Evolutionary conservation across 129 eudicot species (phyloP), one percentile per base, ranked within the genome.

Genomic region (Flaveria linearis): DNA sequence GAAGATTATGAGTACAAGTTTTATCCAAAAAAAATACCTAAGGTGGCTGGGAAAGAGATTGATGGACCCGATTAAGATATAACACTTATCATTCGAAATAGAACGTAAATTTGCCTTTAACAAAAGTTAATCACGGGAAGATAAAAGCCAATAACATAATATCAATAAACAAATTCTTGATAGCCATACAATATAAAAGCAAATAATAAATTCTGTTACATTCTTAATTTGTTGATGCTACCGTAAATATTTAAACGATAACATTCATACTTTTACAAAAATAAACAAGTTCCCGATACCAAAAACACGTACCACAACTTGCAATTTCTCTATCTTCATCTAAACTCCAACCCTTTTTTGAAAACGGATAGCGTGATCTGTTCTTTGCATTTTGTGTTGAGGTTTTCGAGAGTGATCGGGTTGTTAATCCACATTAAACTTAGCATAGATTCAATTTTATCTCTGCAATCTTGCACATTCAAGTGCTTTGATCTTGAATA

Each of bases 221-320:
- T 55, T 55, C 61, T 17, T 55, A 14, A 7, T 55, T 1, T 18
- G 5, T 18, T 17, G 6, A 58, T 2, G 36, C 14, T 22, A 25
- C 0, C 65, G 1, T 0, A 23, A 2, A 30, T 2, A 0, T 5
- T 14, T 62, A 62, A 30, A 62, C 45, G 7, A 14, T 62, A 62
- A 62, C 68, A 62, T 76, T 57, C 15, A n/a, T 71, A 2, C 46
- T 56, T 9, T 28, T 41, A 58, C 61, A 26, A 68, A 77, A 68
- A 26, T 15, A 12, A n/a, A 10, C 2, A 55, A 77, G 60, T 42
- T 77, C 75, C 0, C 56, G 69, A 56, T 68, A 55, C 81, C 81
- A 77, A 17, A 77, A 53, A 42, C 81, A 77, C 6, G 68, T 67
- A 16, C 68, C 67, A 26, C 81, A 77, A 53, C 68, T 56, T 16